Evolutionary conservation across 2,329 filamentous ascomycete genomes (phyloP), one percentile per base, ranked within the genome.

Genomic region (Talaromyces sp.): DNA sequence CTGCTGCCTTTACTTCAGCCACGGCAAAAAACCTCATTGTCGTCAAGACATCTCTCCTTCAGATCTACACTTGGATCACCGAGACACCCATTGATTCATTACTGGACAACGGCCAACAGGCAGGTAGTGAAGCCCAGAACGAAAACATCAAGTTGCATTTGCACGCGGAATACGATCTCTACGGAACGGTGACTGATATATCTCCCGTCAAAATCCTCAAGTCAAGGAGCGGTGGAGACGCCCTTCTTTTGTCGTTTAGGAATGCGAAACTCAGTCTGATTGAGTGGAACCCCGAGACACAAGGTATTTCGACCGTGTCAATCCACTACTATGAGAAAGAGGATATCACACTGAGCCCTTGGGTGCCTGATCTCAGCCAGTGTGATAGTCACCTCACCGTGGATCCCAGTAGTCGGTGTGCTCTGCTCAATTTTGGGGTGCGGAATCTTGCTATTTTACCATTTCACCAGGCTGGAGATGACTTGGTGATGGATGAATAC

Each of bases 301-400:
- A 91, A 77, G 86, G 87, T 60, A 88, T 98, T 71, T 88, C 90
- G 71, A 98, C 94, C 62, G 87, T 95, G 68, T 98, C 94, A 60
- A 94, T 99, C 72, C 95, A 99, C 81, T 98, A 93, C 83, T 99
- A 98, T 79, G 95, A 99, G 77, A 91, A 95, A 76, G 93, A 97
- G 74, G 93, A 97, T 74, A 82, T 94, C 67, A 87, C 90, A 69
- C 88, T 90, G 62, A 90, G 87, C 68, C 93, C 94, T 0, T 97
- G 93, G 90, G 88, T 90, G 60, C 85, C 90, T 61, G 86, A 90
- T 63, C 81, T 96, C 72, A 87, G 87, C 74, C 87, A 90, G 68
- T 92, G 90, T 75, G 85, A 88, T 77, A 97, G 90, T 76, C 90
- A 91, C 72, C 82, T 99, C 72, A 90, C 90, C 59, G 91, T 94